phyloP scores from a whole-genome alignment of 305 asterid genomes.

The Fraxinus angustifolia region DNA sequence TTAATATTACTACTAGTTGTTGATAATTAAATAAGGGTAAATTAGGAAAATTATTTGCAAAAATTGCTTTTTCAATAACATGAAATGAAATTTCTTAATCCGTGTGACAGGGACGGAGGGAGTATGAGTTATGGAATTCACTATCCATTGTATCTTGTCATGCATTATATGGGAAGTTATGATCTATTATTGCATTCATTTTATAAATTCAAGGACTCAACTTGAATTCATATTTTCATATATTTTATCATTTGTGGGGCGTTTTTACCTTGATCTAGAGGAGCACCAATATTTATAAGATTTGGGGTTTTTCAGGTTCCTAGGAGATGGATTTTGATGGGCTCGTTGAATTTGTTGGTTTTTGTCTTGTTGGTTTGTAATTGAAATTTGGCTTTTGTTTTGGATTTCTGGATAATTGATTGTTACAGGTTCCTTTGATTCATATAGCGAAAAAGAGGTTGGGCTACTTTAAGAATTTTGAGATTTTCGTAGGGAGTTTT shows the following conservation, averaged over 20 bases:
- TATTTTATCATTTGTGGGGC: neutral
- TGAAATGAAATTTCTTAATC: neutral
- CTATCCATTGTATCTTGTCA: neutral
- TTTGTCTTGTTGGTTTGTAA: neutral
- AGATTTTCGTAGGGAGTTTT: neutral
- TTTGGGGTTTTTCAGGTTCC: neutral
- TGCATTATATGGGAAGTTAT: neutral
- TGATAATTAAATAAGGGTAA: neutral
- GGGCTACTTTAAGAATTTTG: neutral
- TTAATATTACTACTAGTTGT: neutral
- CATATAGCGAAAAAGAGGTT: neutral
- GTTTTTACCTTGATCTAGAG: neutral
- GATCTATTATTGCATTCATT: neutral
- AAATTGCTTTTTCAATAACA: neutral
- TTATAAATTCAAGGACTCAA: neutral
- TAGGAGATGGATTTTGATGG: neutral
- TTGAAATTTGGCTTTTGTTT: neutral
- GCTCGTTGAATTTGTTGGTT: neutral
- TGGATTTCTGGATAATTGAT: neutral
- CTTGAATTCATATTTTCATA: neutral
- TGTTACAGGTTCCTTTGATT: conserved; percentile 17
- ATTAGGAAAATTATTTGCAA: neutral
- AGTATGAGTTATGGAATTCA: conserved; percentile 2
- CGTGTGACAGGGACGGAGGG: neutral
- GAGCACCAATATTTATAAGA: neutral